Base-by-base conservation (phyloP, 192 early-diverging fungal species). In the Spizellomyces sp. region DNA sequence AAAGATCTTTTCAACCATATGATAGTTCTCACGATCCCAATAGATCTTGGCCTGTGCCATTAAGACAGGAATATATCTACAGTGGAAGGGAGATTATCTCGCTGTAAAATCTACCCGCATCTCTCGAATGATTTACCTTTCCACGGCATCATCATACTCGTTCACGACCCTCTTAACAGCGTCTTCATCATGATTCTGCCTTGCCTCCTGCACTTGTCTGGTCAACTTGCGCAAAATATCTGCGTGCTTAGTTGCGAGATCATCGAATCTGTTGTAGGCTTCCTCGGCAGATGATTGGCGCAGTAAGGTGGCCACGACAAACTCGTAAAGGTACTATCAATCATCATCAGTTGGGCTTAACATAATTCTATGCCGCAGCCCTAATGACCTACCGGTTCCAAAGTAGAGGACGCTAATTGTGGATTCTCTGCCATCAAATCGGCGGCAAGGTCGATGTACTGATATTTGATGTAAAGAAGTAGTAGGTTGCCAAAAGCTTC, bases 1-100 rank as follows among this genome's bases (percentile, higher is more conserved):
- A 70, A 88, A 88, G 46, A 88, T 81, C 69, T 85, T 87, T 70
- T 88, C 87, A 17, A 88, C 87, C 77, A 82, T 85, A 48, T 65
- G 48, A 59, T 88, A 88, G 68, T 88, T 88, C 43, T 86, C 84
- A 74, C 83, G 74, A 54, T 88, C 87, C 87, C 87, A 88, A 73
- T 88, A 88, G 45, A 88, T 88, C 55, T 83, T 85, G 10, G 87
- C 85, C 67, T 88, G 87, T 9, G 87, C 85, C 87, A 88, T 88
- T 10, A 88, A 66, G 45, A 88, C 78, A 0, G 87, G 85, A 58
- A 88, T 87, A 69, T 88, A 88, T 58, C 82, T 84, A 48, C 9
- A n/a, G 27, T 19, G 27, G 27, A 36, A 36, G 27, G 27, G 27
- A 36, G 27, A 36, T 36, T 36, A 36, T 36, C 3, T 3, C 27